Evolutionary conservation across 2,329 filamentous ascomycete species (phyloP), one percentile per base, ranked within the genome.

Genomic region (Neodidymelliopsis sp.): DNA sequence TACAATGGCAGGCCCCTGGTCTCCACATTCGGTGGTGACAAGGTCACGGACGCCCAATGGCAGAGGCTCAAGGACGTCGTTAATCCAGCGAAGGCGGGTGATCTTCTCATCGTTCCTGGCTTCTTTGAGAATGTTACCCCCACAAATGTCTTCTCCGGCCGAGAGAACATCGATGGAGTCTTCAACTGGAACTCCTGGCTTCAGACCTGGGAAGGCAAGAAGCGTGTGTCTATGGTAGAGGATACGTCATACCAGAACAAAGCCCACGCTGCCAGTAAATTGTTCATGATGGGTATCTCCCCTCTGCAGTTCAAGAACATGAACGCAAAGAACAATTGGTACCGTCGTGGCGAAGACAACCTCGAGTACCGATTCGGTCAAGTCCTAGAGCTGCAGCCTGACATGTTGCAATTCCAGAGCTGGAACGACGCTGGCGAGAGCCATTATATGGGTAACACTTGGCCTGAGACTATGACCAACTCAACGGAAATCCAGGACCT

Each of bases 371-470:
- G 54, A 41, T 60, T 65, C 25, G 54, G 37, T 22, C 64, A 58
- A 46, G 63, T 67, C 10, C 59, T 76, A 1, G 29, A 46, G 6
- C 23, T 75, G 8, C 60, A 70, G 36, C 73, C 74, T 2, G 70
- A 74, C 36, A 72, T 74, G 40, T 53, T 75, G 9, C 67, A 76
- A 53, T 56, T 75, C 4, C 71, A 74, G 35, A 74, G 70, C 11
- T 76, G 74, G 73, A 76, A 76, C 37, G 74, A 76, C 37, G 71
- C 64, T 0, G 72, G 72, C 2, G 73, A 76, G 40, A 60, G 59
- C 9, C 73, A 75, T 49, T 75, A 77, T 40, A 70, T 76, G 50
- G 74, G 73, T 0, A 71, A 73, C n/a, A 44, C 69, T 8, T 76
- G 73, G 71, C 48, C 52, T 1, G 72, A 75, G 25, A 58, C 66